These are phyloP conservation scores for Scleroderma bovista DNA, from an alignment of 768 basidiomycete genomes.

Conservation along the genomic window DNA sequence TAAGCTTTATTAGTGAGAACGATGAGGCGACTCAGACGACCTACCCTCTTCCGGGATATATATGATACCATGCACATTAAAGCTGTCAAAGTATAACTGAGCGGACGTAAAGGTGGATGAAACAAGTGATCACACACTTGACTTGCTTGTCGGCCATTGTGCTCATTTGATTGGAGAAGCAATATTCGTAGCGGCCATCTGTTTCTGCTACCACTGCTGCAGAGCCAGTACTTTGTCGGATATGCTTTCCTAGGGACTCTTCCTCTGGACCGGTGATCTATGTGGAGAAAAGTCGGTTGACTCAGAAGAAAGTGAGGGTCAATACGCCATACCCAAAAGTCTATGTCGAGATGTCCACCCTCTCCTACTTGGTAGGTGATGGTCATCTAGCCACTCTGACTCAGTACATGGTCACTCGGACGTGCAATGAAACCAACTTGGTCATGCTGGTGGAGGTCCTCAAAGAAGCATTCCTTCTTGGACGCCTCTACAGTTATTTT, in stretches of 20 bases:
- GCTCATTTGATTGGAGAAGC: slow-evolving; percentile 99
- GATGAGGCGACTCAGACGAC: slow-evolving; percentile 10
- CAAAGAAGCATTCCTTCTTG: slow-evolving; percentile 93
- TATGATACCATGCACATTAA: slow-evolving; percentile 97
- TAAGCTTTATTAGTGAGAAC: slow-evolving; percentile 7
- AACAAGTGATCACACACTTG: slow-evolving; percentile 43
- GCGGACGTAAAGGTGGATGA: neutral
- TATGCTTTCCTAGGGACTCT: slow-evolving; percentile 66
- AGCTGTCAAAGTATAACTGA: slow-evolving; percentile 42
- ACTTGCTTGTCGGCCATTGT: slow-evolving; percentile 93
- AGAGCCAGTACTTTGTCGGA: slow-evolving; percentile 85
- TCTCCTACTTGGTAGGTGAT: slow-evolving; percentile 98
- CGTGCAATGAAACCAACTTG: slow-evolving; percentile 44
- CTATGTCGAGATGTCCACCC: slow-evolving; percentile 94
- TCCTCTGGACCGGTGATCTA: slow-evolving; percentile 80
- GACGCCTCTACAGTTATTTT: slow-evolving; percentile 72
- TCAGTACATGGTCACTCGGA: neutral
- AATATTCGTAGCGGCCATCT: slow-evolving; percentile 90
- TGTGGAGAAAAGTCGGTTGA: slow-evolving; percentile 7
- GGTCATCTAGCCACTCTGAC: slow-evolving; percentile 68
- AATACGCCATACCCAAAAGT: slow-evolving; percentile 74
- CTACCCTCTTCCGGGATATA: slow-evolving; percentile 87
- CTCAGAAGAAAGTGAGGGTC: neutral
- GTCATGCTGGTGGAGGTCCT: slow-evolving; percentile 88
- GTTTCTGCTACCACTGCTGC: slow-evolving; percentile 79